phyloP scores from a whole-genome alignment of 768 basidiomycete genomes.

The Termitomyces heimii region DNA sequence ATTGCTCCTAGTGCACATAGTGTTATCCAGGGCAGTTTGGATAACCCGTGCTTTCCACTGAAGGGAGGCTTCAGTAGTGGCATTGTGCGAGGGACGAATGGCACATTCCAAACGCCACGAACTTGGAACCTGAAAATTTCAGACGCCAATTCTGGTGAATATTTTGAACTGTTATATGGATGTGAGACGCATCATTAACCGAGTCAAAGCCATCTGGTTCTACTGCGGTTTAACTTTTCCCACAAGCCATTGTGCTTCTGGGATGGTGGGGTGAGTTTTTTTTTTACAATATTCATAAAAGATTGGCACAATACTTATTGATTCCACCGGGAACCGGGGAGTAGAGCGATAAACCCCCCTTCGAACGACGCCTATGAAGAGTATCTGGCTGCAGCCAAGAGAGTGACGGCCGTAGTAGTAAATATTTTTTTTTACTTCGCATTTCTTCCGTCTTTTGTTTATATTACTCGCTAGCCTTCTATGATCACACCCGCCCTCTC shows the following conservation, averaged over 20 bases:
- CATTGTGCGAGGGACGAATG: slow-evolving; percentile 18
- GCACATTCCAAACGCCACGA: slow-evolving; percentile 9
- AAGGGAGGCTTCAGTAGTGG: slow-evolving; percentile 36
- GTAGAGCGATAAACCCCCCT: slow-evolving; percentile 32
- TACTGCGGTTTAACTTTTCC: slow-evolving; percentile 31
- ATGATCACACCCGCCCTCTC: slow-evolving; percentile 17
- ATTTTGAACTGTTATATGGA: not conserved
- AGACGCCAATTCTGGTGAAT: slow-evolving; percentile 23
- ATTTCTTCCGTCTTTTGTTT: not conserved
- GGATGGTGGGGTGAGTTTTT: slow-evolving; percentile 34
- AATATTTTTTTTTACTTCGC: slow-evolving; percentile 13
- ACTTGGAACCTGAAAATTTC: slow-evolving; percentile 31
- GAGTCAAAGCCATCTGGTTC: slow-evolving; percentile 26
- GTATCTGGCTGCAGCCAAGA: slow-evolving; percentile 23
- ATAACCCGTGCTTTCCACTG: slow-evolving; percentile 31
- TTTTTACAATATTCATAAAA: not conserved
- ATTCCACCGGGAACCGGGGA: not conserved
- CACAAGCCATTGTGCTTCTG: slow-evolving; percentile 28
- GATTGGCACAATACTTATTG: not conserved
- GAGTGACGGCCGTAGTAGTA: slow-evolving; percentile 17
- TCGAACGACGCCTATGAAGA: slow-evolving; percentile 18
- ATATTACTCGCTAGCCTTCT: not conserved
- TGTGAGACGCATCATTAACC: not conserved
- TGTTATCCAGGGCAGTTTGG: slow-evolving; percentile 31
- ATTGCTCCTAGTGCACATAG: slow-evolving; percentile 27